Evolutionary conservation across 441 rosid species (phyloP).

Genomic region (Geranium incanum): DNA sequence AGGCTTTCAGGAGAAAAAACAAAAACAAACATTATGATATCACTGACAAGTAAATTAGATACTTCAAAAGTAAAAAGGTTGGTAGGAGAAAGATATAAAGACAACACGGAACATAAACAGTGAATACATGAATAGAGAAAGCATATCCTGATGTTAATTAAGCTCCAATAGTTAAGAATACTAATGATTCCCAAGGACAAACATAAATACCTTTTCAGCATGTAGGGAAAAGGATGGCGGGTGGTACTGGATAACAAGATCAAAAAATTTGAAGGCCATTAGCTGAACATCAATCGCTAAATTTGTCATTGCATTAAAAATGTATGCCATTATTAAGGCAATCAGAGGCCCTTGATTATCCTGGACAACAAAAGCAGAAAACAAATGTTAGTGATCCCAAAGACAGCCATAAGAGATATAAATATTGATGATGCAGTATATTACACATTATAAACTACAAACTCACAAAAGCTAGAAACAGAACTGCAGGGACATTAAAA

Average conservation of each 20-base stretch:
- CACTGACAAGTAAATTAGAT: slow-evolving; percentile 10
- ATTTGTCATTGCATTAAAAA: slow-evolving; percentile 74
- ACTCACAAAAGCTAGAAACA: slow-evolving; percentile 6
- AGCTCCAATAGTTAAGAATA: not conserved
- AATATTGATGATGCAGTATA: not conserved
- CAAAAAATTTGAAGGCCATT: slow-evolving; percentile 79
- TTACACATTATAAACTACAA: not conserved
- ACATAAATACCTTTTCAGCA: slow-evolving; percentile 63
- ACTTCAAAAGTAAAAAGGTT: slow-evolving; percentile 1
- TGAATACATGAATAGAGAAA: not conserved
- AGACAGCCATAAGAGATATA: not conserved
- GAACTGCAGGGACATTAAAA: not conserved
- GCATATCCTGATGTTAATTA: not conserved
- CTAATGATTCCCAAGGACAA: not conserved
- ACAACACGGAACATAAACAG: not conserved
- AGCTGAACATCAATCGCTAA: slow-evolving; percentile 69
- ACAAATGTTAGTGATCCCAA: slow-evolving; percentile 14
- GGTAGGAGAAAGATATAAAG: not conserved
- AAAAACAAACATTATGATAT: slow-evolving; percentile 9
- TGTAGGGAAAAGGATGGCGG: slow-evolving; percentile 57
- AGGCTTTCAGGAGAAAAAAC: slow-evolving; percentile 7
- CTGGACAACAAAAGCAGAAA: slow-evolving; percentile 38
- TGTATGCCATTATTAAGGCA: slow-evolving; percentile 67
- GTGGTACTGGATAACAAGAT: slow-evolving; percentile 55
- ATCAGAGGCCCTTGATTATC: slow-evolving; percentile 64